A percentile compares a stretch with the other conserved stretches of the same genome.
Conservation (phyloP, 495 filamentous ascomycete genomes). For the Umbilicaria muhlenbergii region DNA sequence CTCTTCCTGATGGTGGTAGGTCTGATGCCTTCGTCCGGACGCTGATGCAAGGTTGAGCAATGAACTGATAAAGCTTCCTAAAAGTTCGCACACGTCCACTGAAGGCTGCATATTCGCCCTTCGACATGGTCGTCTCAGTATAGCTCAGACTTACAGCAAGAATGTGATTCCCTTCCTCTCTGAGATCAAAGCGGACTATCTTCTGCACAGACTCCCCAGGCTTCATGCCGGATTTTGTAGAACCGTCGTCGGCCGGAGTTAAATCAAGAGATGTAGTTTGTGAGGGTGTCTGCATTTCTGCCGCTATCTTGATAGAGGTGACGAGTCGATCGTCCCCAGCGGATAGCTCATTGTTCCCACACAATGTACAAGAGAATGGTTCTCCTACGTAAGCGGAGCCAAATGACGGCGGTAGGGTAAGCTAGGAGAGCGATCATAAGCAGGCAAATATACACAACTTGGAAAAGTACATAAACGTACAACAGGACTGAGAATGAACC, state of each 20-base stretch:
- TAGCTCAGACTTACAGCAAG: constrained; percentile 92
- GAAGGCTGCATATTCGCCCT: constrained; percentile 15
- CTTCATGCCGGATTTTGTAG: constrained; percentile 32
- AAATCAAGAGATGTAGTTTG: constrained; percentile 42
- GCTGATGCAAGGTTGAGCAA: constrained; percentile 73
- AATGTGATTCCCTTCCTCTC: constrained; percentile 87
- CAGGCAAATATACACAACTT: not conserved
- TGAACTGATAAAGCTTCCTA: constrained; percentile 92
- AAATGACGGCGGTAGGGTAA: constrained; percentile 87
- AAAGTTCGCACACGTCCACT: constrained; percentile 70
- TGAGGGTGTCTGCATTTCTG: constrained; percentile 88
- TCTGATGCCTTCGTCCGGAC: constrained; percentile 76
- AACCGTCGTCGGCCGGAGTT: constrained; percentile 21
- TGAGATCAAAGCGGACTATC: constrained; percentile 73
- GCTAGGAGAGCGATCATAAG: constrained; percentile 19
- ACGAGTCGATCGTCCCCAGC: constrained; percentile 35
- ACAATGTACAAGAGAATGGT: constrained; percentile 85
- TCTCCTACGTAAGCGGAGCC: constrained; percentile 92
- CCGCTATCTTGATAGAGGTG: constrained; percentile 63
- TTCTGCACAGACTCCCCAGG: constrained; percentile 62
- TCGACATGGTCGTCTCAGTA: constrained; percentile 39
- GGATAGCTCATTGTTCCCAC: constrained; percentile 74
- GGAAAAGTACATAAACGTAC: constrained; percentile 19
- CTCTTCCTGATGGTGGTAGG: constrained; percentile 29
- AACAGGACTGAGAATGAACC: constrained; percentile 45